Percentiles rank a stretch among this genome's conserved stretches.
Evolutionary conservation across 495 filamentous ascomycete species (phyloP).

Genomic region (Xanthoparmelia taractica): DNA sequence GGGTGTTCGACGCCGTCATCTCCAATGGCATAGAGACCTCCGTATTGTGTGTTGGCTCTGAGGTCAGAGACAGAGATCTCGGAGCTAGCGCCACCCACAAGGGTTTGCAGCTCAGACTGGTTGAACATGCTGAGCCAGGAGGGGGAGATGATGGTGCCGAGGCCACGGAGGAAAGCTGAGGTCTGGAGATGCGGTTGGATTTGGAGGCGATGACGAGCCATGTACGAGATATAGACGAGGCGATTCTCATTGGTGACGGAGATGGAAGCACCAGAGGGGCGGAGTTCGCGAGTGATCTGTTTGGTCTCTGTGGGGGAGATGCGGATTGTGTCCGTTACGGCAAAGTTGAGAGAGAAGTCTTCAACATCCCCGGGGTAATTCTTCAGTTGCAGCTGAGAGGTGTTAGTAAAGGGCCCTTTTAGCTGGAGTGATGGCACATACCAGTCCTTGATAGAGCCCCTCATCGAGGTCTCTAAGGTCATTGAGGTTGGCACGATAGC

Average conservation of each 20-base stretch:
- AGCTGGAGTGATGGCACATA: constrained; percentile 32
- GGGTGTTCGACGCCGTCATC: constrained; percentile 81
- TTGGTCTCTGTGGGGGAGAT: constrained; percentile 35
- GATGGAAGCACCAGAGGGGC: constrained; percentile 64
- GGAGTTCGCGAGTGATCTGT: constrained; percentile 63
- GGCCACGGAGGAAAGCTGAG: constrained; percentile 74
- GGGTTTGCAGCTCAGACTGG: constrained; percentile 83
- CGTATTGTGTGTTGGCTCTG: constrained; percentile 76
- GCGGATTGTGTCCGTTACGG: constrained; percentile 69
- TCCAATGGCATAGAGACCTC: constrained; percentile 78
- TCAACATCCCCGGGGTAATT: constrained; percentile 78
- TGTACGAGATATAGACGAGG: constrained; percentile 86
- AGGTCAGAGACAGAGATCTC: constrained; percentile 85
- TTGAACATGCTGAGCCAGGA: constrained; percentile 98
- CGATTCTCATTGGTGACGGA: constrained; percentile 87
- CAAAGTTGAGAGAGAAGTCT: constrained; percentile 84
- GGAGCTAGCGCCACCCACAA: constrained; percentile 77
- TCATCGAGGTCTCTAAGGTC: constrained; percentile 90
- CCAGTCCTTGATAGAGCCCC: constrained; percentile 83
- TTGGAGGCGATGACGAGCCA: constrained; percentile 77
- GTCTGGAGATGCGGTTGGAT: constrained; percentile 72
- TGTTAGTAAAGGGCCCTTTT: constrained; percentile 24
- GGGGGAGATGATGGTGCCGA: constrained; percentile 82
- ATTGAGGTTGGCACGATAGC: constrained; percentile 82
- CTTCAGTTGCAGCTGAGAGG: constrained; percentile 57